Evolutionary conservation across 805 yeast species (phyloP), one percentile per base, ranked within the genome.

Genomic region (Nakazawaea molendinolei): DNA sequence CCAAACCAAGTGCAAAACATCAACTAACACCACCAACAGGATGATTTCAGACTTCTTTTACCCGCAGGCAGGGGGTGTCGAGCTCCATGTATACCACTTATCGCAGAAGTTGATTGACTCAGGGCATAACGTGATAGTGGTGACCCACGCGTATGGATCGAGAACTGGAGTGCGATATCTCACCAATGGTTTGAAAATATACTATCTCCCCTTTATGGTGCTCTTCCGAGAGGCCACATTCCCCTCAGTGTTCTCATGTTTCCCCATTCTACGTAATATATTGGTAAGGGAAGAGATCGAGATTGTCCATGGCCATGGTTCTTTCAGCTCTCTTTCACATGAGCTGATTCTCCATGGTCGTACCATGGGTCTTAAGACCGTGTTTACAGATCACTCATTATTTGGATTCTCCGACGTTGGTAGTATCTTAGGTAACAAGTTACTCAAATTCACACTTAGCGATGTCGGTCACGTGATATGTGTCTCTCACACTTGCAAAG

Each of bases 21-120:
- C n/a, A 16, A 28, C 24, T 27, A 21, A 34, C 37, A 16, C 5
- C n/a, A 10, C 16, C 13, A 7, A 9, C 18, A 50, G 44, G 6
- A 89, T 92, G 96, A 85, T 89, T 4, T 84, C 95, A 29, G 99
- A 92, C 59, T 92, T 87, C 66, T 92, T 92, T 73, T 92, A 84
- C 60, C 99, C 99, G 8, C 98, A 92, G 54, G 82, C 97, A 0
- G 99, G 99, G 3, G 99, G 99, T 8, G 95, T 92, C 2, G 99
- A 92, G 56, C 77, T 90, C 43, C 98, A 92, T 54, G 84, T 90
- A 13, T 86, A 86, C 56, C 97, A 92, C 55, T 60, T 92, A 17
- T 79, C 97, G 0, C 94, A 86, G 56, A 76, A 80, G 50, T 71
- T 89, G 37, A 79, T 86, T 8, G 74, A 73, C 15, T 58, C 79